A percentile compares a stretch with the other conserved stretches of the same genome.
These are phyloP conservation scores for Diutina catenulata DNA, from an alignment of 1,139 yeast genomes.

Conservation along the genomic window DNA sequence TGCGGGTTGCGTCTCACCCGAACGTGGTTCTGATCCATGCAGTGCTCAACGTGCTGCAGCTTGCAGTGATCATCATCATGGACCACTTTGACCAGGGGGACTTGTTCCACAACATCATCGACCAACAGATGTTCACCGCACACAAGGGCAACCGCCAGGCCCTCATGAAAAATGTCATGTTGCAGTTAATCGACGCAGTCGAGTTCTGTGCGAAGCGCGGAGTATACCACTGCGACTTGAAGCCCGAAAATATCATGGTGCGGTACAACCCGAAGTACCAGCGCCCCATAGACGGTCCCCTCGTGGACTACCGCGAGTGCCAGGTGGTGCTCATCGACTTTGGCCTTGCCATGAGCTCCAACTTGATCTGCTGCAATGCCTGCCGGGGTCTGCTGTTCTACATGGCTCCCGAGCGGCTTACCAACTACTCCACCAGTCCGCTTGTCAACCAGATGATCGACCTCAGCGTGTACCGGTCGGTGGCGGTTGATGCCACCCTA, in stretches of 20 bases:
- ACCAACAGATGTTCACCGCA: conserved; percentile 38
- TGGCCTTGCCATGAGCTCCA: conserved; percentile 63
- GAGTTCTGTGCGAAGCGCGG: conserved; percentile 54
- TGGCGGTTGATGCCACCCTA: conserved; percentile 8
- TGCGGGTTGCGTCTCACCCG: conserved; percentile 66
- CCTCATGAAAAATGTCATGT: conserved; percentile 58
- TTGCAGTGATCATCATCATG: conserved; percentile 60
- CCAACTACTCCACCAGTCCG: conserved; percentile 28
- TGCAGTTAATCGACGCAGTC: conserved; percentile 66
- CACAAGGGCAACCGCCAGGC: conserved; percentile 15
- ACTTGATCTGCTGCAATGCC: conserved; percentile 51
- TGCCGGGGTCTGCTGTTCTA: conserved; percentile 84
- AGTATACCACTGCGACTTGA: conserved; percentile 29
- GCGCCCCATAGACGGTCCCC: conserved; percentile 11
- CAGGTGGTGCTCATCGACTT: conserved; percentile 67
- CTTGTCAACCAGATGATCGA: conserved; percentile 19
- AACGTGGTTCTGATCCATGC: conserved; percentile 66
- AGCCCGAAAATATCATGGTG: conserved; percentile 28
- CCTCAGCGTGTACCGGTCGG: conserved; percentile 17
- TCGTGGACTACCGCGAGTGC: conserved; percentile 42
- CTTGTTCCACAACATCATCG: conserved; percentile 70
- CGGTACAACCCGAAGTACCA: conserved; percentile 19
- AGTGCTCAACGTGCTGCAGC: conserved; percentile 46
- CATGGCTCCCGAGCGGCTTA: conserved; percentile 85
- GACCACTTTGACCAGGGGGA: conserved; percentile 81